Evolutionary conservation across 2,329 filamentous ascomycete species (phyloP).

Genomic region (Akanthomyces dipterigenus): DNA sequence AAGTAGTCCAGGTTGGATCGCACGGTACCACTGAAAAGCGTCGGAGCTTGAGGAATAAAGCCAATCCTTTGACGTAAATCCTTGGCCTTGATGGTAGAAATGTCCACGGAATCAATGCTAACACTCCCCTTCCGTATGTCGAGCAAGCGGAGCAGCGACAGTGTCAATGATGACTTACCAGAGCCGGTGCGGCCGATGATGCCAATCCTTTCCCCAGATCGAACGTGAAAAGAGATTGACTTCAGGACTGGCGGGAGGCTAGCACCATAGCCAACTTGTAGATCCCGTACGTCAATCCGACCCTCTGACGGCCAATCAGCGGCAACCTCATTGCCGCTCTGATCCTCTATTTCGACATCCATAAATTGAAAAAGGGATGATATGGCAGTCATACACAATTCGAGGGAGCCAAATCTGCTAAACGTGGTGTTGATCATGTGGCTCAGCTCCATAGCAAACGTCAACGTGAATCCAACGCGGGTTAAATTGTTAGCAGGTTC

Average conservation of each 20-base stretch:
- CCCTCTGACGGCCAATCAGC: too few species aligned
- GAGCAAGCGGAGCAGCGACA: conserved; percentile 1
- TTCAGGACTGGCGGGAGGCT: background rate
- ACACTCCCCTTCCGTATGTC: background rate
- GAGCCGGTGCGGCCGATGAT: background rate
- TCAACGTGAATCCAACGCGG: too few species aligned
- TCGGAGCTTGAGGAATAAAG: conserved; percentile 12
- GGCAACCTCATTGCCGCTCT: too few species aligned
- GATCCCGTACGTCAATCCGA: too few species aligned
- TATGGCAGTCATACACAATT: too few species aligned
- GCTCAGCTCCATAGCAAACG: too few species aligned
- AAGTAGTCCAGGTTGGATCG: conserved; percentile 1
- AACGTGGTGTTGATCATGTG: too few species aligned
- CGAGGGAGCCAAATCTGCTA: too few species aligned
- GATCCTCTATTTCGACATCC: too few species aligned
- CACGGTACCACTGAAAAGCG: background rate
- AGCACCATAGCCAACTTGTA: too few species aligned
- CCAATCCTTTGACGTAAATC: conserved; percentile 12
- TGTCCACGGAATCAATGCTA: conserved; percentile 7
- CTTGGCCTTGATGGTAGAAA: conserved; percentile 2
- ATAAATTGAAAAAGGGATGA: too few species aligned
- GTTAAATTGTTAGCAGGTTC: too few species aligned
- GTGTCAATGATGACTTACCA: background rate
- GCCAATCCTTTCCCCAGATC: background rate
- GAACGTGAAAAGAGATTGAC: background rate